Conservation (phyloP, 192 early-diverging fungal genomes). For the Ramicandelaber brevisporus region DNA sequence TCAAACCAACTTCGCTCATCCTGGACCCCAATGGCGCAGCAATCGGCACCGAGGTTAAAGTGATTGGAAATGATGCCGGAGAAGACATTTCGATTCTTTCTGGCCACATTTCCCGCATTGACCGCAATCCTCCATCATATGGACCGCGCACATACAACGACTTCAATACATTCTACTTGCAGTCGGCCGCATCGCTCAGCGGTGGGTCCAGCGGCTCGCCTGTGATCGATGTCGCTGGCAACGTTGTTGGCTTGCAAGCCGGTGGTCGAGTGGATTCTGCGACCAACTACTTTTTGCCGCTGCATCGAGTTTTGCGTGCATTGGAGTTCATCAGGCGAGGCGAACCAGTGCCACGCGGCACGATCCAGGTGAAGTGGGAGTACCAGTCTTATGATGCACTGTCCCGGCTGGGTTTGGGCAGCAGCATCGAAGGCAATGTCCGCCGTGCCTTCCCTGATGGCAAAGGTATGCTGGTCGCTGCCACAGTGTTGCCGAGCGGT, state of each 20-base stretch:
- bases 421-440: slow-evolving; percentile 31
- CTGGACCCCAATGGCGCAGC: slow-evolving; percentile 39
- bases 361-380: slow-evolving; percentile 43
- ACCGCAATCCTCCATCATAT: slow-evolving; percentile 44
- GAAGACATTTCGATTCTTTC: slow-evolving; percentile 55
- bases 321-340: slow-evolving; percentile 27
- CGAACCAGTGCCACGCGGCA: slow-evolving; percentile 35
- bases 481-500: slow-evolving; percentile 35
- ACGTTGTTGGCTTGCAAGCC: slow-evolving; percentile 54
- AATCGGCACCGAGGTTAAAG: slow-evolving; percentile 48
- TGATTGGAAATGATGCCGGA: slow-evolving; percentile 58
- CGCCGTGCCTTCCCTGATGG: slow-evolving; percentile 32
- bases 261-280: slow-evolving; percentile 41
- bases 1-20: slow-evolving; percentile 32
- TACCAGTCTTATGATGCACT: slow-evolving; percentile 46
- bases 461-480: slow-evolving; percentile 45
- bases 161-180: slow-evolving; percentile 61
- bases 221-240: slow-evolving; percentile 46
- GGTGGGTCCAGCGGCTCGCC: slow-evolving; percentile 58
- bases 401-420: slow-evolving; percentile 37
- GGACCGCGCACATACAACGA: slow-evolving; percentile 50
- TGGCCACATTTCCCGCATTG: slow-evolving; percentile 43
- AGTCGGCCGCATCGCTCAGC: slow-evolving; percentile 43
- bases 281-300: slow-evolving; percentile 46
- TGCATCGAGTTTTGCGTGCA: slow-evolving; percentile 44